Evolutionary conservation across 2,329 filamentous ascomycete species (phyloP), one percentile per base, ranked within the genome.

Genomic region (Huntiella decipiens): DNA sequence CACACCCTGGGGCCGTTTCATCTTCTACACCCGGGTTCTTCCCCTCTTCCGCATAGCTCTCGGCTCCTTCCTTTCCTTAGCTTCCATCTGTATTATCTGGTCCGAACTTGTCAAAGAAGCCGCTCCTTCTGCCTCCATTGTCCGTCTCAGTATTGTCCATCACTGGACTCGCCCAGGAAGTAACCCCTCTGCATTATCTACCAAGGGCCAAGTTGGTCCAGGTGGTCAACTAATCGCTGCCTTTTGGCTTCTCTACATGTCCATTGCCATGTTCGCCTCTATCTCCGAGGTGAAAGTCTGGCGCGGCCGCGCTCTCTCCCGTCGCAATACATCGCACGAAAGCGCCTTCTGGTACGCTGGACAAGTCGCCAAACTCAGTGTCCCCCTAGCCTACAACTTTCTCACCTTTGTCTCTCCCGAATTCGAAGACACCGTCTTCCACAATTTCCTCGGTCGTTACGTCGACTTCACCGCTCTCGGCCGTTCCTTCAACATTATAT

Each of bases 201-300:
- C 78, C 8, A 74, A 75, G 47, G 79, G 79, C 19, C 77, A 82
- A 47, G 78, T 96, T 51, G 84, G 84, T 13, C 86, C 96, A 54
- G 80, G 79, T 2, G 85, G 86, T 4, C 91, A 98, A 59, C 60
- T 86, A 38, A 79, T 88, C 42, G 82, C 88, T 1, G 79, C 85
- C 2, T 66, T 76, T 11, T 98, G 91, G 91, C 79, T 98, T 50
- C 69, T 87, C 48, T 98, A 98, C 66, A 98, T 98, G 91, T 93
- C 83, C 59, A 70, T 82, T 11, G 86, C 86, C 40, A 85, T 91
- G 4, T 73, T 96, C 43, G 82, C 77, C 48, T 87, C 86, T 5
- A 79, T 98, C 56, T 85, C 80, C 11, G 85, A 94, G 57, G 84
- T 94, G 54, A 92, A 91, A 56, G 86, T 95, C n/a, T 98, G 91